Percentiles rank a stretch among this genome's conserved stretches.
Conservation (phyloP, 2,329 filamentous ascomycete species). For the Mollisiaceae sp. region DNA sequence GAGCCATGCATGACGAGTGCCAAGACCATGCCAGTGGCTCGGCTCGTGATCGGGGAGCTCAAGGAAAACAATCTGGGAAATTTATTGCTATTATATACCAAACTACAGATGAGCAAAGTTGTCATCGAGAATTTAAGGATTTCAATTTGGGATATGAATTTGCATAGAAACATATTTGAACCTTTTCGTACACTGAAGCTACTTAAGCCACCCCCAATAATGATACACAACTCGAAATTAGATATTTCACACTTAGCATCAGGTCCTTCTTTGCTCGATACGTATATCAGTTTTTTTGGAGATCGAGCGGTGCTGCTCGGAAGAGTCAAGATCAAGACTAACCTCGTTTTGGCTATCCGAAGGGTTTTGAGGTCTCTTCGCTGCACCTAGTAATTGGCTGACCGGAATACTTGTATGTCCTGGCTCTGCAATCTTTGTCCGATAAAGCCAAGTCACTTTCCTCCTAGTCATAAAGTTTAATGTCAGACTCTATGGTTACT, state of each 20-base stretch:
- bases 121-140: background rate
- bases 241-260: background rate
- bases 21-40: background rate
- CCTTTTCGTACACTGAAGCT: background rate
- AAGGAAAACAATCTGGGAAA: no score
- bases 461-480: constrained; percentile 58
- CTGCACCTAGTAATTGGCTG: constrained; percentile 13
- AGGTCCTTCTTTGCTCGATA: no score
- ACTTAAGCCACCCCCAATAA: background rate
- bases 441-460: constrained; percentile 76
- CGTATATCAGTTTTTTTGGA: no score
- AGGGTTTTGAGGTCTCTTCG: background rate
- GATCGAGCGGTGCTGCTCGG: no score
- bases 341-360: background rate
- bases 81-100: no score
- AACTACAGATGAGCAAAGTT: background rate
- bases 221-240: background rate
- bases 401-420: no score
- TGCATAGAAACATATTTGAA: background rate
- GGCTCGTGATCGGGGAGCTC: background rate
- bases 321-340: background rate
- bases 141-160: background rate
- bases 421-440: constrained; percentile 67
- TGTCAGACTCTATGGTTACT: background rate
- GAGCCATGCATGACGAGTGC: constrained; percentile 3